These are phyloP conservation scores for Saururus chinensis DNA, from an alignment of 164 flowering plant species.

Conservation along the genomic window DNA sequence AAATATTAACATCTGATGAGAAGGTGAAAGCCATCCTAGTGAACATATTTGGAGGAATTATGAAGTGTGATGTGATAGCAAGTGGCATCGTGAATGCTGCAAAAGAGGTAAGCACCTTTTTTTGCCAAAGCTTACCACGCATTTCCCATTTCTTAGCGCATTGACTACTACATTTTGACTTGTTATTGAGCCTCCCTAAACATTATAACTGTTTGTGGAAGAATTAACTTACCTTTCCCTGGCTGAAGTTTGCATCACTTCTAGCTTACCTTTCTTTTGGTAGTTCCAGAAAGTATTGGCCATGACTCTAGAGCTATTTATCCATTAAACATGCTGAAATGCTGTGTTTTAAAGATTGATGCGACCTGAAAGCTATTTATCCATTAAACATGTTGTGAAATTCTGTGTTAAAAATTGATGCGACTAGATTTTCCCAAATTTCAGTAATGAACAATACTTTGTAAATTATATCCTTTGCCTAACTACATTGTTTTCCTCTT, in stretches of 20 bases:
- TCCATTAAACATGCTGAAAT: too few relatives aligned
- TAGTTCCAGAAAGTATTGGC: too few relatives aligned
- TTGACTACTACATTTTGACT: too few relatives aligned
- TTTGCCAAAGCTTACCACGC: neutral
- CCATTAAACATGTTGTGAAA: too few relatives aligned
- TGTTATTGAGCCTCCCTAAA: neutral
- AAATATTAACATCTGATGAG: constrained; percentile 91
- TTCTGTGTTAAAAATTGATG: neutral
- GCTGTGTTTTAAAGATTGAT: neutral
- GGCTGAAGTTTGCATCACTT: too few relatives aligned
- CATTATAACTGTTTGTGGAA: neutral
- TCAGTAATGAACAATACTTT: too few relatives aligned
- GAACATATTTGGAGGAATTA: constrained; percentile 97
- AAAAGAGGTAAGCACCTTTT: constrained; percentile 35
- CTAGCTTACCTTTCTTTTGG: too few relatives aligned
- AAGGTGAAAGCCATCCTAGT: constrained; percentile 97
- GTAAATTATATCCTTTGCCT: too few relatives aligned
- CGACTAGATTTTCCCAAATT: too few relatives aligned
- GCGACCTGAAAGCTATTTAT: too few relatives aligned
- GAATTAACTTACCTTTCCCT: too few relatives aligned
- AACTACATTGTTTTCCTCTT: neutral
- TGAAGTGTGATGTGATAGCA: constrained; percentile 98
- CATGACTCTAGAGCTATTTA: too few relatives aligned
- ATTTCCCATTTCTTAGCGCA: neutral
- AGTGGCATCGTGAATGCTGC: constrained; percentile 99